Evolutionary conservation across 768 basidiomycete species (phyloP), one percentile per base, ranked within the genome.

Genomic region (Galerina sulciceps): DNA sequence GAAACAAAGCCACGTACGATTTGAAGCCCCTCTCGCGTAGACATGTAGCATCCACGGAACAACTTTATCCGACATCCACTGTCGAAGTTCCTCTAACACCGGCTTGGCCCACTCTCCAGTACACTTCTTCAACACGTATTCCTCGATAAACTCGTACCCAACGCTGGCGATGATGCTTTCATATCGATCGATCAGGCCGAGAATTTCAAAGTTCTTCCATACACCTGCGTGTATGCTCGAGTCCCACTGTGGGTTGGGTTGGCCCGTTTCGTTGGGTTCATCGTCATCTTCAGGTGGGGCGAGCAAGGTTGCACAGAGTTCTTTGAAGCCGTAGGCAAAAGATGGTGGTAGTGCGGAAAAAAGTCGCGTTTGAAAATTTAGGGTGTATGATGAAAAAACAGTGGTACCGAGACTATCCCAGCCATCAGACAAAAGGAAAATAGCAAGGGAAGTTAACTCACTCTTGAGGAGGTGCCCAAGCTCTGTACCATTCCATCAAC

Each of bases 41-140:
- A 92, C 88, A 68, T 85, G 77, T 20, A 91, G 60, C 85, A 97
- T 86, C 95, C 94, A 96, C 6, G 90, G 86, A 2, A 91, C 89
- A 43, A 96, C 86, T 56, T 83, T 88, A 58, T 83, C 80, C 9
- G 85, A 77, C 85, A 96, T 93, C 92, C 94, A 96, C 15, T 78
- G 71, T 48, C 89, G 77, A 59, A 94, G 73, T 2, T 71, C 76
- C 3, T 79, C 77, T 57, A 96, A 68, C 78, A 89, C 80, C 6
- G 85, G 83, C 49, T 78, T 81, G 35, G 81, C 81, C 91, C 92
- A 96, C 64, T 84, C 82, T 2, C 81, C 85, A 10, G 83, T 74
- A 67, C 90, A 94, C 2, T 82, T 85, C 58, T 79, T 79, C 56
- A 82, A 54, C 0, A 97, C 89, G 57, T 91, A 81, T 4, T 76